Evolutionary conservation across 2,329 filamentous ascomycete species (phyloP).

Genomic region (Lachnellula cervina): DNA sequence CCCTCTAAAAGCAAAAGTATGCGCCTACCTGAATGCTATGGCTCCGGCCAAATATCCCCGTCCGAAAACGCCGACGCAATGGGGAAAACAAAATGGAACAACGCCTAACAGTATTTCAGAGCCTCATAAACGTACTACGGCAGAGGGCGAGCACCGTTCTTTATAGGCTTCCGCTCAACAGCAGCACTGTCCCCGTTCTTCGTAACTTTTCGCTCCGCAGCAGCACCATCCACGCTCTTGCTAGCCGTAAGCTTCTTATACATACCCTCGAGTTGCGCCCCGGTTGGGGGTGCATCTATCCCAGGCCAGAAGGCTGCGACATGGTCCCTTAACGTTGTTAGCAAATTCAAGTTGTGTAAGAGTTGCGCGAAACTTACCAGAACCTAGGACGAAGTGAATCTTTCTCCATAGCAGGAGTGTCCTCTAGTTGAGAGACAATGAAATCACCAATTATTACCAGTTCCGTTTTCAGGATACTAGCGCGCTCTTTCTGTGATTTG

Average conservation of each 20-base stretch:
- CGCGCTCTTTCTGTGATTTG: slow-evolving; percentile 56
- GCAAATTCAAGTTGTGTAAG: neutral
- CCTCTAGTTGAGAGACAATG: slow-evolving; percentile 40
- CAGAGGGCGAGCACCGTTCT: neutral
- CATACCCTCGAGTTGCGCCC: slow-evolving; percentile 27
- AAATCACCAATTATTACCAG: slow-evolving; percentile 59
- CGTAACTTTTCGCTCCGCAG: slow-evolving; percentile 25
- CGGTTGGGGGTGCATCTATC: slow-evolving; percentile 23
- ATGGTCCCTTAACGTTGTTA: slow-evolving; percentile 29
- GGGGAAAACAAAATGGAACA: slow-evolving; percentile 1
- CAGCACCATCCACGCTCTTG: slow-evolving; percentile 2
- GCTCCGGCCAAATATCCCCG: neutral
- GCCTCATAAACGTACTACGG: too few species aligned
- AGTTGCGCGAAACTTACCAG: slow-evolving; percentile 24
- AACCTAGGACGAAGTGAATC: slow-evolving; percentile 26
- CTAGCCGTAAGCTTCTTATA: slow-evolving; percentile 25
- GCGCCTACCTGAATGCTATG: slow-evolving; percentile 7
- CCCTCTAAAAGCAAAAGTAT: slow-evolving; percentile 1
- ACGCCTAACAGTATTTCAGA: too few species aligned
- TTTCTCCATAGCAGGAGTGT: slow-evolving; percentile 18
- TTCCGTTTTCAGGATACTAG: slow-evolving; percentile 56
- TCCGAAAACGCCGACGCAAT: slow-evolving; percentile 12
- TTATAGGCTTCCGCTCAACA: neutral
- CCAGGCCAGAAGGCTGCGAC: slow-evolving; percentile 31
- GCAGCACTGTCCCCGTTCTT: slow-evolving; percentile 1